Evolutionary conservation across 139 green algal species (phyloP).

Genomic region (Chlamydomonas sphaeroides): DNA sequence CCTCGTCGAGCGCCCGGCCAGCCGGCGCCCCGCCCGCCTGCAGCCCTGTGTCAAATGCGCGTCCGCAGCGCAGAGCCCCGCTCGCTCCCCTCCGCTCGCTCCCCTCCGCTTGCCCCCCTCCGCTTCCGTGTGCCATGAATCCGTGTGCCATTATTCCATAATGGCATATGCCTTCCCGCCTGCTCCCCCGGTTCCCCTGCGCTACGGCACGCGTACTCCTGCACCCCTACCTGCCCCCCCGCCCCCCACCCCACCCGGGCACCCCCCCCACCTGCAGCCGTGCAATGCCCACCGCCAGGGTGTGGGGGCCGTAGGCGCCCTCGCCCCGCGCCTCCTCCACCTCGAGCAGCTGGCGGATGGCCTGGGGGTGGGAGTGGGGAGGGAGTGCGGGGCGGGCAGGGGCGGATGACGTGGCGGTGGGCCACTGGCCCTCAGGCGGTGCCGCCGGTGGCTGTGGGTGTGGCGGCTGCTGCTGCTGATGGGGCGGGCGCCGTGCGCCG

Average conservation of each 20-base stretch:
- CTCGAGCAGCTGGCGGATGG: conserved; percentile 90
- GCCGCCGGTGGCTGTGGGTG: neutral
- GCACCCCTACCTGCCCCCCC: neutral
- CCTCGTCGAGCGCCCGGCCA: too few species aligned
- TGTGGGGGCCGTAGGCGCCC: conserved; percentile 74
- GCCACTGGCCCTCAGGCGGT: too few species aligned
- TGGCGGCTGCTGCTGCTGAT: too few species aligned
- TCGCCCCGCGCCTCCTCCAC: conserved; percentile 78
- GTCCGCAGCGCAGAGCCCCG: too few species aligned
- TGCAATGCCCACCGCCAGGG: conserved; percentile 85
- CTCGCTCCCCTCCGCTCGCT: too few species aligned
- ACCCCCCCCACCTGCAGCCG: conserved; percentile 70
- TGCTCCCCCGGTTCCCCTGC: neutral
- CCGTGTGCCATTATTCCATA: too few species aligned
- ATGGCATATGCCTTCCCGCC: too few species aligned
- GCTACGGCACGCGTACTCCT: neutral
- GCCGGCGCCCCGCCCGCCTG: neutral
- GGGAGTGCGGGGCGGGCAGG: neutral
- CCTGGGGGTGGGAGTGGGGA: conserved; percentile 13
- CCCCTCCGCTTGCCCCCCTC: too few species aligned
- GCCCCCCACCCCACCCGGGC: neutral
- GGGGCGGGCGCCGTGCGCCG: too few species aligned
- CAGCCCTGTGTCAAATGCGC: too few species aligned
- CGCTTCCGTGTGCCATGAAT: too few species aligned
- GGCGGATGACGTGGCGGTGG: neutral